These are phyloP conservation scores for Vitis riparia DNA, from an alignment of 164 flowering plant genomes.

Conservation along the genomic window DNA sequence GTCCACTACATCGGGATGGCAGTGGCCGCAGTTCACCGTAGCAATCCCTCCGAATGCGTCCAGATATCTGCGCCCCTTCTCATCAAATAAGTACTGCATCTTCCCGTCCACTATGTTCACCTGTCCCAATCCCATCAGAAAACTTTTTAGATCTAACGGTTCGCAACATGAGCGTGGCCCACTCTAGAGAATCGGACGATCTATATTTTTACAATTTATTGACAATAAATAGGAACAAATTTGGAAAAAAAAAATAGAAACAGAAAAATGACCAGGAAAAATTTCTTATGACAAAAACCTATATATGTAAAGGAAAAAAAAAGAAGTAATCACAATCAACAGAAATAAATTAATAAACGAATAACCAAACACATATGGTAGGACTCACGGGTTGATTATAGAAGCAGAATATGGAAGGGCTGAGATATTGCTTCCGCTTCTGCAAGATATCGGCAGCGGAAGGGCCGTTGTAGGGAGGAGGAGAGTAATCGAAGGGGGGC, in stretches of 20 bases:
- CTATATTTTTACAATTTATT: no score
- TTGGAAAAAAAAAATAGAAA: no score
- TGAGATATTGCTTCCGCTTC: constrained; percentile 70
- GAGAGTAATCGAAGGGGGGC: constrained; percentile 89
- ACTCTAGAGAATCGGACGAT: no score
- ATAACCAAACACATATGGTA: no score
- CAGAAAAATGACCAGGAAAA: no score
- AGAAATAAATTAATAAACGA: no score
- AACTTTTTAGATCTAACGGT: background rate
- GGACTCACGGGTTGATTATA: constrained; percentile 62
- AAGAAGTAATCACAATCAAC: no score
- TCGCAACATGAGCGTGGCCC: no score
- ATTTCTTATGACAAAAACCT: background rate
- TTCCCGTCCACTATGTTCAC: constrained; percentile 84
- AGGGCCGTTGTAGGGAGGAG: constrained; percentile 88
- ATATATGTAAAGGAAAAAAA: no score
- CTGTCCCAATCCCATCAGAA: constrained; percentile 29
- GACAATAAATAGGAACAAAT: no score
- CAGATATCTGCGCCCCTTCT: constrained; percentile 74
- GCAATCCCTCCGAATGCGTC: constrained; percentile 98
- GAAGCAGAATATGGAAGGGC: constrained; percentile 78
- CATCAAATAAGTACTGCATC: constrained; percentile 94
- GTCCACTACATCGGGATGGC: constrained; percentile 85
- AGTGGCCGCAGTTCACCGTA: constrained; percentile 87
- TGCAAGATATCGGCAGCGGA: constrained; percentile 62